A percentile compares a stretch with the other conserved stretches of the same genome.
phyloP scores from a whole-genome alignment of 2,329 filamentous ascomycete species.

The Alternaria postmessia region DNA sequence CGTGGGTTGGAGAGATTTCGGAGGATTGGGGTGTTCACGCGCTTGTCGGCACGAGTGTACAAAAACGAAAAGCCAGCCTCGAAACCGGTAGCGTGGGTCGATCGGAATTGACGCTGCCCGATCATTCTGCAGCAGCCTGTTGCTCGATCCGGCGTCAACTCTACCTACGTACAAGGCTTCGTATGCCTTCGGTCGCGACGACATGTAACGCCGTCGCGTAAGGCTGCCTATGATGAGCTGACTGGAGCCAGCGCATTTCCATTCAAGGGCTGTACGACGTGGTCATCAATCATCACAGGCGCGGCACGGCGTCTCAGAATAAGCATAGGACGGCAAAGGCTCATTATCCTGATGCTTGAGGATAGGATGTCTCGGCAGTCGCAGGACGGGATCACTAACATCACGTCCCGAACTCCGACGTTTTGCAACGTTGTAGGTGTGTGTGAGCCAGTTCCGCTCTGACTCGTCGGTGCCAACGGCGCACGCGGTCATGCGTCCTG shows the following conservation, averaged over 20 bases:
- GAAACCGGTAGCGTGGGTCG: conserved; percentile 13
- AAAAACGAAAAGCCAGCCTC: conserved; percentile 9
- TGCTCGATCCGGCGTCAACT: conserved; percentile 25
- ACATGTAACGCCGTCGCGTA: conserved; percentile 22
- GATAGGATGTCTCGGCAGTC: conserved; percentile 18
- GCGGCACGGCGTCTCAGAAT: conserved; percentile 15
- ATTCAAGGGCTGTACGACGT: conserved; percentile 32
- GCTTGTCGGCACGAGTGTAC: conserved; percentile 12
- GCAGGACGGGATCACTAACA: conserved; percentile 20
- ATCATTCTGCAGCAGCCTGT: conserved; percentile 22
- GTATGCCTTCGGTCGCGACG: conserved; percentile 13
- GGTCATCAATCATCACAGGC: conserved; percentile 9
- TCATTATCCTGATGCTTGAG: conserved; percentile 15
- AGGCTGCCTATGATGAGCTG: conserved; percentile 29
- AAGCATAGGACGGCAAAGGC: conserved; percentile 17
- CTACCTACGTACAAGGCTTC: background rate
- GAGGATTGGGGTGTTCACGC: conserved; percentile 19
- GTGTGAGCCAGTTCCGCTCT: conserved; percentile 7
- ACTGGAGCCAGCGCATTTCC: conserved; percentile 45
- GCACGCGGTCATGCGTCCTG: conserved; percentile 8
- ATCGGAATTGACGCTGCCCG: conserved; percentile 31
- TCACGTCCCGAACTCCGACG: conserved; percentile 6
- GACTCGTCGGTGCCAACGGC: conserved; percentile 11
- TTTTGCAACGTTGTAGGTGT: conserved; percentile 5
- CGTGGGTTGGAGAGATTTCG: conserved; percentile 27